phyloP scores from a whole-genome alignment of 73 alveolate genomes.

The Paramecium sexaurelia region DNA sequence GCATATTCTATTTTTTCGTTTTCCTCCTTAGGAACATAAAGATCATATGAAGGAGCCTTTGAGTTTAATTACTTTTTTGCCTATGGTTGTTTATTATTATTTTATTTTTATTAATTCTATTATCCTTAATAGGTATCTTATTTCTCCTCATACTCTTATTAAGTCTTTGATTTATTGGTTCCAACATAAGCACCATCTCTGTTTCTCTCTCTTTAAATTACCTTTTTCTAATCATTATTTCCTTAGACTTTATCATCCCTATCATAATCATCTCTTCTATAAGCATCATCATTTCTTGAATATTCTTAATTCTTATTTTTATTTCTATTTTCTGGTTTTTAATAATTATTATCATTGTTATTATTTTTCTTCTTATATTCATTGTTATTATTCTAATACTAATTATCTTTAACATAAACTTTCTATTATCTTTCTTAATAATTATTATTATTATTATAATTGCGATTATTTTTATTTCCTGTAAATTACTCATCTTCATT shows the following conservation, averaged over 20 bases:
- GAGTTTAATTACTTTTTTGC: background rate
- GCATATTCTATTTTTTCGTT: background rate
- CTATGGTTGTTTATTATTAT: background rate
- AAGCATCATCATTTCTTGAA: background rate
- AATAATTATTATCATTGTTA: background rate
- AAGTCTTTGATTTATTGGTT: background rate
- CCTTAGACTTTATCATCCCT: background rate
- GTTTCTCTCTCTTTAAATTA: background rate
- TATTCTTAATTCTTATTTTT: background rate
- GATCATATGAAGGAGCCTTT: background rate
- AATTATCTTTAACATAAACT: background rate
- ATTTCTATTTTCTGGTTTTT: background rate
- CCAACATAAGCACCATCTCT: slow-evolving; percentile 31
- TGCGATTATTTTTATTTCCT: background rate
- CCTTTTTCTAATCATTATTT: background rate
- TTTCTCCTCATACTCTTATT: slow-evolving; percentile 1
- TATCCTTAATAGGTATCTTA: background rate
- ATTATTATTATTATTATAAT: background rate
- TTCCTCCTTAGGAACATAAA: background rate
- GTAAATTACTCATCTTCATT: background rate
- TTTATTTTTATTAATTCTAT: background rate
- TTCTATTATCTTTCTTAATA: background rate
- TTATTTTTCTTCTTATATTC: background rate
- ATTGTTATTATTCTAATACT: background rate
- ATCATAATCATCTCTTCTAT: background rate